Evolutionary conservation across 345 rosid species (phyloP).

Genomic region (Excoecaria agallocha): DNA sequence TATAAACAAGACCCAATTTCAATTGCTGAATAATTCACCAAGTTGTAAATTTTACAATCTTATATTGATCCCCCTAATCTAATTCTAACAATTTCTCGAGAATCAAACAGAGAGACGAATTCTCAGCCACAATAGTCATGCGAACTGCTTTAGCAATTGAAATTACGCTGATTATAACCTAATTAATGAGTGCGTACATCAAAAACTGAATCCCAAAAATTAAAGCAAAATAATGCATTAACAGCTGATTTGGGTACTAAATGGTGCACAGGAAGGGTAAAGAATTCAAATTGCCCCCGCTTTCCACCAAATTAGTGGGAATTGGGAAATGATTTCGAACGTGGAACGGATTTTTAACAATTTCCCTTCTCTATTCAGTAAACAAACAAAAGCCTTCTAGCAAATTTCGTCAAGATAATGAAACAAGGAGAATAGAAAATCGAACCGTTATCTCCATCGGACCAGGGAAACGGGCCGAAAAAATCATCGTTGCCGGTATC

Average conservation of each 20-base stretch:
- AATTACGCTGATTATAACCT: neutral
- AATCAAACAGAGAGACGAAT: neutral
- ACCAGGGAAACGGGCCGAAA: slow-evolving; percentile 71
- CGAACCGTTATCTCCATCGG: slow-evolving; percentile 49
- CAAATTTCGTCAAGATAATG: no score
- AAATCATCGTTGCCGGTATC: slow-evolving; percentile 56
- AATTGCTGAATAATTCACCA: neutral
- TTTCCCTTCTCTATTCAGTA: no score
- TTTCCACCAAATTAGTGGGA: no score
- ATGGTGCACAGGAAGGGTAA: no score
- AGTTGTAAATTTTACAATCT: neutral
- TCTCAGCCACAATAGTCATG: neutral
- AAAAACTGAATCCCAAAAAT: neutral
- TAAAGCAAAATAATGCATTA: neutral
- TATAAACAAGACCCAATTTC: neutral
- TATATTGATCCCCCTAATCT: neutral
- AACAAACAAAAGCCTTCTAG: no score
- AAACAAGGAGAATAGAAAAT: neutral
- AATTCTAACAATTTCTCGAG: neutral
- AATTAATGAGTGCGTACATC: neutral
- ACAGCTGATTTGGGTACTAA: no score
- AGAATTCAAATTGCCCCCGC: no score
- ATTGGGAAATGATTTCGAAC: no score
- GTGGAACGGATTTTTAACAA: no score
- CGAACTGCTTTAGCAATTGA: neutral